phyloP scores from a whole-genome alignment of 2,329 filamentous ascomycete species.

The Myriangium duriaei region DNA sequence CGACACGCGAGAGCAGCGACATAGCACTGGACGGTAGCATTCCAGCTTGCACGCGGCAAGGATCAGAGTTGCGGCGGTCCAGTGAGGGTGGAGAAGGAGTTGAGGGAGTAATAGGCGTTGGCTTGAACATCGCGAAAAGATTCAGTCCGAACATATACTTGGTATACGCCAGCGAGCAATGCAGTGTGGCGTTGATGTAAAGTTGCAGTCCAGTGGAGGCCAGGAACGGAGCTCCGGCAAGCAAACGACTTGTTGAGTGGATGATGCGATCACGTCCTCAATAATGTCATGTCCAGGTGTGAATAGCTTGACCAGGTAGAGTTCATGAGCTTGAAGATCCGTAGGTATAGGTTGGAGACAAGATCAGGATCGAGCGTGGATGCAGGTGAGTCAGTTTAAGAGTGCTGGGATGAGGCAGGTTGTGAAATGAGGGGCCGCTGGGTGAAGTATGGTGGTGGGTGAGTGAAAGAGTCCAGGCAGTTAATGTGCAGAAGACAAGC shows the following conservation, averaged over 20 bases:
- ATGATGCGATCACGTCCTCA: no score
- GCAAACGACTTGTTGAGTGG: no score
- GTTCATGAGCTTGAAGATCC: neutral
- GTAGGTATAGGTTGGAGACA: neutral
- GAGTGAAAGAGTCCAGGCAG: no score
- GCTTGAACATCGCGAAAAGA: conserved; percentile 9
- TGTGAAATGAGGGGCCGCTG: conserved; percentile 1
- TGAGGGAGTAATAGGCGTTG: conserved; percentile 7
- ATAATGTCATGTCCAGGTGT: no score
- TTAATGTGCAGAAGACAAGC: no score
- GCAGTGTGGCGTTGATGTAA: neutral
- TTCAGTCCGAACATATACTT: conserved; percentile 6
- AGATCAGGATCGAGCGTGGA: conserved; percentile 4
- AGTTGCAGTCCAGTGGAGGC: no score
- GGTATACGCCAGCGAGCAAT: neutral
- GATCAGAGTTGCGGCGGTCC: conserved; percentile 10
- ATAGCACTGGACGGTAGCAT: conserved; percentile 1
- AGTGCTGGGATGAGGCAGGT: conserved; percentile 2
- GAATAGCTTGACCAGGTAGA: neutral
- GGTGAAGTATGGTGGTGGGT: no score
- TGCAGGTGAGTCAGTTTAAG: conserved; percentile 1
- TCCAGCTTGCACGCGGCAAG: conserved; percentile 2
- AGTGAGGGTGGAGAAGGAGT: conserved; percentile 8
- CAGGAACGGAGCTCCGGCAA: no score
- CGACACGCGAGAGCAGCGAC: conserved; percentile 6